Evolutionary conservation across 805 yeast species (phyloP), one percentile per base, ranked within the genome.

Genomic region (Maudiozyma pseudohumilis): DNA sequence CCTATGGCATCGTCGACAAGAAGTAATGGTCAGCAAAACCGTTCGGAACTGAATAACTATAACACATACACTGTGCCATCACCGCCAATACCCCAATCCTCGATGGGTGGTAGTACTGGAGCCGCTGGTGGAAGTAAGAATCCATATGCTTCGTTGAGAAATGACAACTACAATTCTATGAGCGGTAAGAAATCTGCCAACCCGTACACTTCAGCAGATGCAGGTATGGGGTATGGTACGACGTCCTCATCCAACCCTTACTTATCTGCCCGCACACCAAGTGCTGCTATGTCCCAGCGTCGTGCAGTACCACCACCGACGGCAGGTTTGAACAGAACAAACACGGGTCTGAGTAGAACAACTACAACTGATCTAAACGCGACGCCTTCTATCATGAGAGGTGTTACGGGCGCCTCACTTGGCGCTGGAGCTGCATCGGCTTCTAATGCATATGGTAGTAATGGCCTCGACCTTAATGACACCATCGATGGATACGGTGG

Each of bases 401-500:
- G 30, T 5, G 31, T 18, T 7, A 17, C 23, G 9, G 20, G 21
- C 7, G 11, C 19, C n/a, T n/a, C n/a, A n/a, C n/a, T n/a, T n/a
- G n/a, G n/a, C 5, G 22, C 16, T 15, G 9, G 27, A 10, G 6
- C 33, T 9, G 34, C 21, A 2, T 20, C 28, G 15, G 28, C 30
- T 12, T 25, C 33, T 12, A 36, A 25, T 25, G 34, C 43, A 17
- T 37, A 42, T 7, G 20, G 20, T 13, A 16, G 20, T 23, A 43
- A 40, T 15, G 46, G 41, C 6, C 35, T 41, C 12, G 59, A 58
- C 38, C 38, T 56, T 18, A 56, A 54, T 34, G 55, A 49, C 9
- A 43, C 58, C 6, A 29, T 45, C n/a, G 35, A 47, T 30, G 52
- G 44, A 16, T 40, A 21, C 18, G 57, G 55, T 17, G 46, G 44